phyloP scores from a whole-genome alignment of 139 green algal species.

The Chlamydomonas sp. region DNA sequence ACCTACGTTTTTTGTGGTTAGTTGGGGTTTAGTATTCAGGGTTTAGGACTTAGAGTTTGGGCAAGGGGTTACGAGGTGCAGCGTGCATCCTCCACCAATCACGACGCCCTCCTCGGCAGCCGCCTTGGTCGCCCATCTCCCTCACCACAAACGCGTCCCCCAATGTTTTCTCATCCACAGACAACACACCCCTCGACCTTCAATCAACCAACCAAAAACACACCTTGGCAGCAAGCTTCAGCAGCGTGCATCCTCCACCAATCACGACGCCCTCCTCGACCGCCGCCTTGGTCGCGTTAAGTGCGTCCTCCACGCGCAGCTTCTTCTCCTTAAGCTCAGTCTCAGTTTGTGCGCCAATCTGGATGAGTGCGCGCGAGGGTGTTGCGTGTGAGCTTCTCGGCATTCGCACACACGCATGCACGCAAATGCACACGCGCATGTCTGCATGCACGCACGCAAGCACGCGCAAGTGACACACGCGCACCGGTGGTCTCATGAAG shows the following conservation, averaged over 20 bases:
- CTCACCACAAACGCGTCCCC: neutral
- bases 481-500: no score
- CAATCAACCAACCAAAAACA: no score
- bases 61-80: no score
- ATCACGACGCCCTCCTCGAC: slow-evolving; percentile 99
- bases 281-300: slow-evolving; percentile 98
- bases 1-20: no score
- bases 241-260: slow-evolving; percentile 94
- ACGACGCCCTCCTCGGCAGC: slow-evolving; percentile 98
- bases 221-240: slow-evolving; percentile 74
- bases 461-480: no score
- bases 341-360: slow-evolving; percentile 98
- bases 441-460: neutral
- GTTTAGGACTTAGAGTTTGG: no score
- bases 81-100: slow-evolving; percentile 90
- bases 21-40: no score
- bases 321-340: slow-evolving; percentile 99
- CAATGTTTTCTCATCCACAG: slow-evolving; percentile 63
- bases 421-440: no score
- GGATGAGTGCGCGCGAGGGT: slow-evolving; percentile 2
- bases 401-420: neutral
- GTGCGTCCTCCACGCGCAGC: slow-evolving; percentile 97
- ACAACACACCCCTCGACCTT: no score
- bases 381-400: neutral
- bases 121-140: slow-evolving; percentile 78